Evolutionary conservation across 495 filamentous ascomycete genomes (phyloP).

Genomic region (Neurospora intermedia): DNA sequence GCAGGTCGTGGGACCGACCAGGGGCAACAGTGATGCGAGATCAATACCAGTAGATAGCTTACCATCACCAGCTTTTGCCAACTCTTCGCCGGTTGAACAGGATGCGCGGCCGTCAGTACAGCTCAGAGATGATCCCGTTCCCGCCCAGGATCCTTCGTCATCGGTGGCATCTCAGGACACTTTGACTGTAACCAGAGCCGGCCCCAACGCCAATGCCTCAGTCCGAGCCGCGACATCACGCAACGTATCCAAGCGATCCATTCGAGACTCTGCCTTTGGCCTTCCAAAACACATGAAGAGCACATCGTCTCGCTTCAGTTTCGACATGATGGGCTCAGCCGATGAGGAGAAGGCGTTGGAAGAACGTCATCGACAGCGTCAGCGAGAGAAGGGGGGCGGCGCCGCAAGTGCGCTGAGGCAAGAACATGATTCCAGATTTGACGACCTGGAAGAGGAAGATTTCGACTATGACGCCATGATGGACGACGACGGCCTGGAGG

Average conservation of each 20-base stretch:
- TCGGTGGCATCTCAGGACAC: slow-evolving; percentile 21
- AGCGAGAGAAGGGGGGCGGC: slow-evolving; percentile 38
- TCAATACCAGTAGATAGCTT: not conserved
- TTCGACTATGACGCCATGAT: slow-evolving; percentile 61
- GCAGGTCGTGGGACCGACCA: not conserved
- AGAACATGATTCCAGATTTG: slow-evolving; percentile 34
- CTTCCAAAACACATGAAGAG: slow-evolving; percentile 70
- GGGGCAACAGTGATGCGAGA: not conserved
- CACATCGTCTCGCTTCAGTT: slow-evolving; percentile 82
- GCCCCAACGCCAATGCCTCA: slow-evolving; percentile 12
- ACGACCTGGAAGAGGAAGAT: slow-evolving; percentile 56
- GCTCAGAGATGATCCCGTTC: slow-evolving; percentile 23
- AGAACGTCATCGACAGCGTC: slow-evolving; percentile 70
- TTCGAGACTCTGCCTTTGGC: slow-evolving; percentile 33
- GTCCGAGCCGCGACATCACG: slow-evolving; percentile 20
- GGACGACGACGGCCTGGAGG: slow-evolving; percentile 63
- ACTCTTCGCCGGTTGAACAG: slow-evolving; percentile 7
- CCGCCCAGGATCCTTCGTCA: slow-evolving; percentile 18
- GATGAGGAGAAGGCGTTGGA: slow-evolving; percentile 74
- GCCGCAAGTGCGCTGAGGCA: not conserved
- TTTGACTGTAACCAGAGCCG: slow-evolving; percentile 10
- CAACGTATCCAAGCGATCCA: slow-evolving; percentile 28
- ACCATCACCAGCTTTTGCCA: not conserved
- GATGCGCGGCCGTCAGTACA: slow-evolving; percentile 22
- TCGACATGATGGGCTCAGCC: slow-evolving; percentile 80